Evolutionary conservation across 108 stramenopile genomes (phyloP), one percentile per base, ranked within the genome.

Genomic region (Schizochytrium sp.): DNA sequence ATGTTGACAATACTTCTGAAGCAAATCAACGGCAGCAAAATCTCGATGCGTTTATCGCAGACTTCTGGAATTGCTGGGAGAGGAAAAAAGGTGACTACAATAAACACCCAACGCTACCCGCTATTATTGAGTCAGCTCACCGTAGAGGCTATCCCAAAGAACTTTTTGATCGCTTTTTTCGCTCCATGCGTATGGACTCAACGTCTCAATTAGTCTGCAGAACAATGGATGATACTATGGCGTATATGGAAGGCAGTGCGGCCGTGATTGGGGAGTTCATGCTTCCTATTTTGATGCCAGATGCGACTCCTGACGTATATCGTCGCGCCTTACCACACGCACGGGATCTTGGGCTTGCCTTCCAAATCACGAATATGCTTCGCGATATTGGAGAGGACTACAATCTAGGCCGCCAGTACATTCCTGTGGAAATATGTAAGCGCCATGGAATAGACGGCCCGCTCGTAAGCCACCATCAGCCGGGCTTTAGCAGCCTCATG

Each of bases 301-400:
- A 3, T 53, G 40, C 45, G 5, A 50, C 45, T 0, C 28, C 47
- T 2, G 1, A 13, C 12, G 76, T n/a, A 38, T 55, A 17, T 38
- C 12, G 28, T n/a, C 50, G 15, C 1, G 76, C 76, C 10, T 0
- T 83, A 28, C 76, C 76, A 10, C 76, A 83, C 0, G 76, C 76
- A 10, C 47, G 76, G 5, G 3, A 83, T 42, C 92, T 99, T 42
- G 98, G 98, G n/a, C 97, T 98, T 53, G 98, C 97, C 61, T 96
- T 99, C 90, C 98, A 99, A 94, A 92, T 99, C 87, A 99, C 98
- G 87, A 99, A 99, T 91, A 99, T 99, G 73, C 94, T 99, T 4
- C 95, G 98, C 8, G 98, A 98, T 88, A 97, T 99, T 4, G 98
- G 98, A 19, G 98, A 99, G 92, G 98, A 99, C 91, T 96, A 97